A percentile compares a stretch with the other conserved stretches of the same genome.
phyloP scores from a whole-genome alignment of 768 basidiomycete genomes.

The Leucogyrophana mollusca region DNA sequence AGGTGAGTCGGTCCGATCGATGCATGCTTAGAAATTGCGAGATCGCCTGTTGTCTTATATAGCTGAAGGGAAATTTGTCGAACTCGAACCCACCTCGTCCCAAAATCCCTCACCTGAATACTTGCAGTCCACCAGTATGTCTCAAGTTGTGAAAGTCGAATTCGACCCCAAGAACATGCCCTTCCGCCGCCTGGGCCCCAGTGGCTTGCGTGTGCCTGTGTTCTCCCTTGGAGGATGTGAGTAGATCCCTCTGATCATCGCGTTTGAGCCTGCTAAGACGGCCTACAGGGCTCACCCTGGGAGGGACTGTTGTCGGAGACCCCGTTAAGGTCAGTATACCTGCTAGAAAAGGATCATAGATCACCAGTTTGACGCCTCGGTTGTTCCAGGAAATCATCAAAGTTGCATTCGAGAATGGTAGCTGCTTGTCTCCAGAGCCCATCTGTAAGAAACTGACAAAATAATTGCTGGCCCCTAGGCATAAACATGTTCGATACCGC shows the following conservation, averaged over 20 bases:
- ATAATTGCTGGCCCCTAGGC: slow-evolving; percentile 18
- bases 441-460: no score
- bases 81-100: neutral
- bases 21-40: slow-evolving; percentile 12
- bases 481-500: slow-evolving; percentile 53
- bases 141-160: slow-evolving; percentile 22
- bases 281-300: slow-evolving; percentile 42
- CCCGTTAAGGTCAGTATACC: slow-evolving; percentile 40
- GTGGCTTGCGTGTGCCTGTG: slow-evolving; percentile 48
- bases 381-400: slow-evolving; percentile 48
- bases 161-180: slow-evolving; percentile 39
- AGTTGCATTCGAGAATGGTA: slow-evolving; percentile 45
- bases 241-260: slow-evolving; percentile 3
- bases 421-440: no score
- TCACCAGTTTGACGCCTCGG: neutral
- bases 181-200: slow-evolving; percentile 42
- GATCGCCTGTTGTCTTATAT: slow-evolving; percentile 12
- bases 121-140: slow-evolving; percentile 15
- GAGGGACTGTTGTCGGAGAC: slow-evolving; percentile 47
- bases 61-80: neutral
- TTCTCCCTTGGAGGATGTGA: slow-evolving; percentile 53
- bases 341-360: neutral
- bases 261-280: neutral
- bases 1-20: slow-evolving; percentile 6
- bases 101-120: neutral